Conservation (phyloP, 164 flowering plant genomes). For the Vitis riparia region DNA sequence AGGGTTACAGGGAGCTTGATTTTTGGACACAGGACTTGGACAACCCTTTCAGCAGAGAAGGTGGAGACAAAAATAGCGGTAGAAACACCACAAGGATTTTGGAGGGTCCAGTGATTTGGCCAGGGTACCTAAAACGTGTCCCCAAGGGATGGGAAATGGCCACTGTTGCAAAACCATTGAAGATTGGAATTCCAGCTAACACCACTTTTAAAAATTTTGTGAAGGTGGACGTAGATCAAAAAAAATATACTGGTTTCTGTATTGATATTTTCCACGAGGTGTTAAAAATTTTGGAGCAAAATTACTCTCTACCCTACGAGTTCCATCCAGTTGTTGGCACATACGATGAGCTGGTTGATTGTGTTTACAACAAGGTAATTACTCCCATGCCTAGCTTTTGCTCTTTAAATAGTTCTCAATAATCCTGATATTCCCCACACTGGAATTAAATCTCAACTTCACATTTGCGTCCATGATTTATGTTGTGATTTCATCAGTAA, state of each 20-base stretch:
- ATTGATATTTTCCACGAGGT: constrained; percentile 44
- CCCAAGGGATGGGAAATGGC: constrained; percentile 63
- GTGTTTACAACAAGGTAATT: constrained; percentile 40
- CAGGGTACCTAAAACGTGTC: constrained; percentile 17
- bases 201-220: constrained; percentile 43
- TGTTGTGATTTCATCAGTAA: too few relatives aligned
- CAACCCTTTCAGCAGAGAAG: background rate
- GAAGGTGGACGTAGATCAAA: constrained; percentile 15
- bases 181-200: constrained; percentile 50
- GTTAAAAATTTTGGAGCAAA: constrained; percentile 16
- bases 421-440: too few relatives aligned
- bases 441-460: too few relatives aligned
- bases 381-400: background rate
- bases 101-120: constrained; percentile 33
- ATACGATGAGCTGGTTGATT: constrained; percentile 32
- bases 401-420: background rate
- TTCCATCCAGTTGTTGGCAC: constrained; percentile 20
- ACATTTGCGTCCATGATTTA: too few relatives aligned
- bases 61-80: background rate
- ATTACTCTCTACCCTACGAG: constrained; percentile 31
- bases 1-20: constrained; percentile 26
- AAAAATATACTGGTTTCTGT: constrained; percentile 44
- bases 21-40: constrained; percentile 20
- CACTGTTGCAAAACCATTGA: constrained; percentile 26
- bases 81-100: background rate